Conservation (phyloP, 495 filamentous ascomycete genomes). For the Penicillium angulare region DNA sequence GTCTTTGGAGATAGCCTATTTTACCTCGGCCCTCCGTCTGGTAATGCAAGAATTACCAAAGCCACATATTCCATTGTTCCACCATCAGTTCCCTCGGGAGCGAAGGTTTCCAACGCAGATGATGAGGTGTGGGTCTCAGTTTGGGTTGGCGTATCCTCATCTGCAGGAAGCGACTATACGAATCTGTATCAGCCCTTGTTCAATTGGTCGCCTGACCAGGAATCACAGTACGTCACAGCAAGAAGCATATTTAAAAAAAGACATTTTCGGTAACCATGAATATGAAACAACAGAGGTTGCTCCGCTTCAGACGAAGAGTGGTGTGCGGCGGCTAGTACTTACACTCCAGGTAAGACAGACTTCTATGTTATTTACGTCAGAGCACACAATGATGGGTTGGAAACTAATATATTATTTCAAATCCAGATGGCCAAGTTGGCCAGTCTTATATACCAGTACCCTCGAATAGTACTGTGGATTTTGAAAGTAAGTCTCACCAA, state of each 20-base stretch:
- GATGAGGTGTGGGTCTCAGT: conserved; percentile 19
- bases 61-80: conserved; percentile 19
- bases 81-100: conserved; percentile 10
- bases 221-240: conserved; percentile 12
- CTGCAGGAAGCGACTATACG: conserved; percentile 3
- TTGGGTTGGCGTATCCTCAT: conserved; percentile 15
- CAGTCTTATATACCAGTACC: conserved; percentile 21
- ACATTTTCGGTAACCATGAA: too few relatives aligned
- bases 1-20: conserved; percentile 16
- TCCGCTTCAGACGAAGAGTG: conserved; percentile 14
- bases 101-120: not conserved
- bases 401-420: not conserved
- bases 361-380: not conserved
- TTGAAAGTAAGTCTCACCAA: conserved; percentile 16
- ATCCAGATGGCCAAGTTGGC: conserved; percentile 15
- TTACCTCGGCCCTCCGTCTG: conserved; percentile 14
- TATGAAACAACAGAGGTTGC: conserved; percentile 10
- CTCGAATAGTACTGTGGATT: conserved; percentile 11
- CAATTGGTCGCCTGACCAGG: conserved; percentile 21
- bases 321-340: conserved; percentile 20
- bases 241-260: too few relatives aligned
- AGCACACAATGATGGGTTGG: too few relatives aligned
- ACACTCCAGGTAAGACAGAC: conserved; percentile 9
- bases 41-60: conserved; percentile 15
- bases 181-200: conserved; percentile 21